Evolutionary conservation across 768 basidiomycete species (phyloP), one percentile per base, ranked within the genome.

Genomic region (Dioszegia hungarica): DNA sequence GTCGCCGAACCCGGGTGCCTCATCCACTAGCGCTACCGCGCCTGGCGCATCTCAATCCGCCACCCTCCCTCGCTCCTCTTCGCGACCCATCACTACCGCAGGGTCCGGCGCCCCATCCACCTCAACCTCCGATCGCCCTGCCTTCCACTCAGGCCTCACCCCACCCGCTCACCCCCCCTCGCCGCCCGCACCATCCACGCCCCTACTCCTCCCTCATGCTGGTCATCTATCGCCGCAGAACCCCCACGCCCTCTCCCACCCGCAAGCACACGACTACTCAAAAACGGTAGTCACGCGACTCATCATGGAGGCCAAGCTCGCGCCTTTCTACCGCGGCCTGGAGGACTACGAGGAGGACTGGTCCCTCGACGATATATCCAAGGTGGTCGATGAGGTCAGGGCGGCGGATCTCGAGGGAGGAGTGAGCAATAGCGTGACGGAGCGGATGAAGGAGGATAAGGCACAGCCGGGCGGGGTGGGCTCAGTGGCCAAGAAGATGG

Each of bases 301-400:
- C 71, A 91, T 99, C 75, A 79, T 86, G 68, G 86, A 89, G 65
- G 85, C 90, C 74, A 86, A 83, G 68, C 83, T 99, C 38, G 91
- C 93, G 0, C 95, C 95, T 1, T 98, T 97, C 78, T 98, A 97
- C 76, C 84, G 91, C 33, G 94, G 95, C 12, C 81, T 99, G 40
- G 91, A 95, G 73, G 94, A 98, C 62, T 95, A 88, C 73, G 85
- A 87, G 29, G 86, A 88, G 14, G 82, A 83, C 39, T 97, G 90
- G 90, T 86, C 88, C 60, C 87, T 90, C 66, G 89, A 90, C 50
- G 86, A 85, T 73, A 86, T 97, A 59, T 34, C 38, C 2, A 36
- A 49, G 24, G 29, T 56, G 33, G 39, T 71, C 24, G 50, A 54
- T 41, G 74, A 75, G 58, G 44, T 69, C 38, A 57, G 68, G 44